phyloP scores from a whole-genome alignment of 208 protist species.

The Leishmania mexicana region DNA sequence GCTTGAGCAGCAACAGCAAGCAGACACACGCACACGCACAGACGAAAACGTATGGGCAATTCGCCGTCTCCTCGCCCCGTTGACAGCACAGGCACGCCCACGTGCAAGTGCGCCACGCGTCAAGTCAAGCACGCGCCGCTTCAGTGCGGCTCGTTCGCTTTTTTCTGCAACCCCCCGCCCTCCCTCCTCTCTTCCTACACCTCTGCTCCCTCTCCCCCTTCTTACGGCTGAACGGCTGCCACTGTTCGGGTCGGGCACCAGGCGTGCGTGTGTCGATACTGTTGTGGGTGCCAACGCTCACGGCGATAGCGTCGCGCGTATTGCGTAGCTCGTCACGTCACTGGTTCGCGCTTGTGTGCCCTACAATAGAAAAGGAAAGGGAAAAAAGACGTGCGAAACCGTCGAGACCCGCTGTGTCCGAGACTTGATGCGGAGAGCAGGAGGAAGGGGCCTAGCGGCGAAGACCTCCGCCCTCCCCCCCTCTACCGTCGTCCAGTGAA shows the following conservation, averaged over 20 bases:
- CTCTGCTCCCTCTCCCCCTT: neutral
- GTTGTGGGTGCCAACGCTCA: neutral
- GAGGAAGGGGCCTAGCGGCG: neutral
- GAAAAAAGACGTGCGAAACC: neutral
- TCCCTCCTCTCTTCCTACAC: neutral
- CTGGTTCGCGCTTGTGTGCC: neutral
- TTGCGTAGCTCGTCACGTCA: neutral
- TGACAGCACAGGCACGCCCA: neutral
- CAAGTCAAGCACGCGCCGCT: neutral
- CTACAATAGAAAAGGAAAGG: neutral
- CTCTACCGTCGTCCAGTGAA: neutral
- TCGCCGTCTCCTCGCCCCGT: neutral
- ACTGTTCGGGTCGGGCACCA: neutral
- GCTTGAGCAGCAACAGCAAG: neutral
- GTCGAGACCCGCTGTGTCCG: neutral
- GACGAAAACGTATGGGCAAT: neutral
- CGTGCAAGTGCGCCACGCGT: neutral
- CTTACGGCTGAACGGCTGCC: neutral
- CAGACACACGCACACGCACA: slow-evolving; percentile 2
- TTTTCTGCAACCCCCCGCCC: too few species aligned
- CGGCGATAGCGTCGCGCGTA: neutral
- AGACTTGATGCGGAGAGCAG: neutral
- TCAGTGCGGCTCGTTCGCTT: neutral
- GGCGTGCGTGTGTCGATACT: neutral
- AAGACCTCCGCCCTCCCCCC: neutral